Base-by-base conservation (phyloP, 2,329 filamentous ascomycete species). In the Xylaria sp. region DNA sequence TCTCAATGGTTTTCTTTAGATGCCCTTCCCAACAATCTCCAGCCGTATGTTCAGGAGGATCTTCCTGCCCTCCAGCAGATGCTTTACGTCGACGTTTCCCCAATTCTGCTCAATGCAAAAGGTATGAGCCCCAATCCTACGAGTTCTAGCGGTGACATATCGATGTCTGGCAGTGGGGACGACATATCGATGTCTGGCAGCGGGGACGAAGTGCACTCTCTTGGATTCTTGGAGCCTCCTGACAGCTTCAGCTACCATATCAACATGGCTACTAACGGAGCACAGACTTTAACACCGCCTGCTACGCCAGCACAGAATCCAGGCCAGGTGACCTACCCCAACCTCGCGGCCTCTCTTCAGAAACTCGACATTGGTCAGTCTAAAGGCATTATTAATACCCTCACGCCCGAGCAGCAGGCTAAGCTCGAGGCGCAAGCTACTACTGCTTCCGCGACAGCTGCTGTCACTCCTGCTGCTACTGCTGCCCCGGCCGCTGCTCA, bases 1-100 rank as follows among this genome's bases (percentile, higher is more conserved):
- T 65, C 67, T 36, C 26, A 69, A n/a, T 71, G 67, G 67, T 71
- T 71, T 11, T 1, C n/a, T 9, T 17, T 68, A 2, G 23, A 57
- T 49, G 11, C 58, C 4, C 58, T 70, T 46, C 68, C 68, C 6
- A 1, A 15, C 0, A 60, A 65, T 17, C 33, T 70, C 2, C 46
- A 60, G 4, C 1, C 2, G 0, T 64, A 13, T 13, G 15, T 71
- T 2, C 7, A 3, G 7, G 66, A 66, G n/a, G 69, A 71, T 46
- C 15, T 33, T 7, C 6, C 2, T 3, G 17, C 38, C 13, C 28
- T 71, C 6, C 3, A 33, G 1, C 26, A 66, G 11, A 23, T 38
- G 0, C 44, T 71, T 13, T 15, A 17, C 13, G 17, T 6, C 9
- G 20, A 59, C 3, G 38, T 66, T 28, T 38, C 38, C 38, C 49